Percentiles rank a stretch among this genome's conserved stretches.
Evolutionary conservation across 2,329 filamentous ascomycete species (phyloP).

Genomic region (Fusarium buxicola): DNA sequence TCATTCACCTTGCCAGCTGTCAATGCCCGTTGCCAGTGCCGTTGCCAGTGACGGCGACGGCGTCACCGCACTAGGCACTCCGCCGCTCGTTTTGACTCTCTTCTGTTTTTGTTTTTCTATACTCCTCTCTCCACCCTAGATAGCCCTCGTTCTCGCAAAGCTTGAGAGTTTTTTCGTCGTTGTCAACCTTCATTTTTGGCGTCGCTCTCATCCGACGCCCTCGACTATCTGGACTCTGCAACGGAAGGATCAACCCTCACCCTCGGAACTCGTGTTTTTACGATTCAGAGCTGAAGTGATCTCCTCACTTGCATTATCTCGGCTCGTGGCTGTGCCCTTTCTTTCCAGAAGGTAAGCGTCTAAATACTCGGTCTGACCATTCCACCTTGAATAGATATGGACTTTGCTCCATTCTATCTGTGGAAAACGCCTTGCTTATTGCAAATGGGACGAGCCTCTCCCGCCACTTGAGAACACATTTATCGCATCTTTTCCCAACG

Average conservation of each 20-base stretch:
- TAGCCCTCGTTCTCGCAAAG: slow-evolving; percentile 6
- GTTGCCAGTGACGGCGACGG: slow-evolving; percentile 9
- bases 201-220: neutral
- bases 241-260: slow-evolving; percentile 23
- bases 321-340: slow-evolving; percentile 2
- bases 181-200: neutral
- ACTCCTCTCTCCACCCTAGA: neutral
- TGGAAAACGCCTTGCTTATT: neutral
- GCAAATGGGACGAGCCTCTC: neutral
- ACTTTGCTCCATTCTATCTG: neutral
- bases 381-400: neutral
- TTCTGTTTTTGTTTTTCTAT: slow-evolving; percentile 3
- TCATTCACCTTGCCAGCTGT: slow-evolving; percentile 15
- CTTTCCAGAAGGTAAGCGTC: slow-evolving; percentile 23
- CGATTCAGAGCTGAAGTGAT: neutral
- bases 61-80: neutral
- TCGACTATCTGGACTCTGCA: neutral
- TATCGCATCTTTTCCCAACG: neutral
- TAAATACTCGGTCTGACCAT: neutral
- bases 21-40: slow-evolving; percentile 12
- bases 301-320: neutral
- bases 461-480: neutral
- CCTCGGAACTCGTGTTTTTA: neutral
- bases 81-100: neutral
- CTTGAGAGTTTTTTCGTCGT: neutral